Evolutionary conservation across 495 filamentous ascomycete species (phyloP).

Genomic region (Penicillium canescens): DNA sequence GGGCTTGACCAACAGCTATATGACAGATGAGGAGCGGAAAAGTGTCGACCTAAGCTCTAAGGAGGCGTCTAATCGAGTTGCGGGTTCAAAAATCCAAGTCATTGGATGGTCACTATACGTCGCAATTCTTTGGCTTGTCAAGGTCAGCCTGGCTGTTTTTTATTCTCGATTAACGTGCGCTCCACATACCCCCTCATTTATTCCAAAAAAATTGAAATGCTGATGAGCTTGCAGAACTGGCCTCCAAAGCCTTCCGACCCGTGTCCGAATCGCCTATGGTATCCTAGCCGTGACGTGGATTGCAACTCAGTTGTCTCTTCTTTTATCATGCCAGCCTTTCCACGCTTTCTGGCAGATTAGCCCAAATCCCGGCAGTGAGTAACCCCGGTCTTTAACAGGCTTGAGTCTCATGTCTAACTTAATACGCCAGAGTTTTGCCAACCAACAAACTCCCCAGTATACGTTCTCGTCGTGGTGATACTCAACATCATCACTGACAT

Average conservation of each 20-base stretch:
- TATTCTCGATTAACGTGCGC: conserved; percentile 54
- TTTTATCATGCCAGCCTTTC: conserved; percentile 49
- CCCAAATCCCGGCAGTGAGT: conserved; percentile 51
- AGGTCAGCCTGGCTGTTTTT: conserved; percentile 51
- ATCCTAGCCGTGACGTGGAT: conserved; percentile 48
- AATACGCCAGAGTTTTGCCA: conserved; percentile 33
- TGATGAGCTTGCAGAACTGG: conserved; percentile 33
- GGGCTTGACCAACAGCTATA: conserved; percentile 51
- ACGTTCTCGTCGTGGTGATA: conserved; percentile 38
- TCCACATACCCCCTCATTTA: neutral
- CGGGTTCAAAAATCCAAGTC: conserved; percentile 52
- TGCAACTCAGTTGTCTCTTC: conserved; percentile 42
- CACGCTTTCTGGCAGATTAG: conserved; percentile 52
- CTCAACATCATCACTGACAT: conserved; percentile 52
- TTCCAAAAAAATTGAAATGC: neutral
- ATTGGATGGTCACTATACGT: conserved; percentile 54
- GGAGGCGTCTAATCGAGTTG: conserved; percentile 45
- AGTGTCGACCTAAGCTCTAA: conserved; percentile 34
- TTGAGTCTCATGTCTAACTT: conserved; percentile 3
- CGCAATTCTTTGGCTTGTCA: conserved; percentile 52
- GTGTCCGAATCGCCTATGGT: conserved; percentile 47
- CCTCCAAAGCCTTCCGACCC: conserved; percentile 34
- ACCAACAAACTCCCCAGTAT: conserved; percentile 34
- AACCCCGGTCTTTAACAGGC: conserved; percentile 6
- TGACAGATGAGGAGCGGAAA: conserved; percentile 45